Conservation (phyloP, 2,329 filamentous ascomycete genomes). For the Colletotrichum sansevieriae region DNA sequence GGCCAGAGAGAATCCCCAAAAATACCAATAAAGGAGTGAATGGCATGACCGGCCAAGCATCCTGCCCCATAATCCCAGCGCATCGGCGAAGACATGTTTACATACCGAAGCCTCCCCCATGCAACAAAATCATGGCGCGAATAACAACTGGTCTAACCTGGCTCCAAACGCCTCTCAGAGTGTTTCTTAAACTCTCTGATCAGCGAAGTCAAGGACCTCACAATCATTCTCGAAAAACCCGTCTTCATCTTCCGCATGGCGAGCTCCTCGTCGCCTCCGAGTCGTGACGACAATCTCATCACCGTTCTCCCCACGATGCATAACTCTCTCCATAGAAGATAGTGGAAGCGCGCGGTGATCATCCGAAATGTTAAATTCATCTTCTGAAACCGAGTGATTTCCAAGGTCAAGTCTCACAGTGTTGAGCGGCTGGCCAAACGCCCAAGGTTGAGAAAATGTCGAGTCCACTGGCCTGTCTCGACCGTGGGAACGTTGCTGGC, state of each 20-base stretch:
- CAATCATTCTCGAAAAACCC: slow-evolving; percentile 95
- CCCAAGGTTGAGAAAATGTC: slow-evolving; percentile 57
- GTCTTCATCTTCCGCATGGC: slow-evolving; percentile 70
- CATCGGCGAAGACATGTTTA: slow-evolving; percentile 15
- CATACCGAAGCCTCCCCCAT: background rate
- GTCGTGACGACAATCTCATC: slow-evolving; percentile 89
- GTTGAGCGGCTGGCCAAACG: slow-evolving; percentile 69
- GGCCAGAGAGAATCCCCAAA: slow-evolving; percentile 33
- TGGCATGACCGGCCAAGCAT: slow-evolving; percentile 33
- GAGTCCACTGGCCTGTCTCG: slow-evolving; percentile 41
- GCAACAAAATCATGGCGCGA: slow-evolving; percentile 29
- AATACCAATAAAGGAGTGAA: slow-evolving; percentile 40
- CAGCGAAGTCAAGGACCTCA: slow-evolving; percentile 90
- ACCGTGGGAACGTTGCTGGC: slow-evolving; percentile 47
- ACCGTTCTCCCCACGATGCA: slow-evolving; percentile 70
- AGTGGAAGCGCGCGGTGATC: slow-evolving; percentile 71
- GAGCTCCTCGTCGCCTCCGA: slow-evolving; percentile 72
- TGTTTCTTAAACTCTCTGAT: slow-evolving; percentile 69
- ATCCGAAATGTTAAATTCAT: slow-evolving; percentile 65
- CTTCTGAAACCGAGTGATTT: slow-evolving; percentile 59
- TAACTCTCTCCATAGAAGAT: slow-evolving; percentile 74
- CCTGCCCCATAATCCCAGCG: slow-evolving; percentile 20
- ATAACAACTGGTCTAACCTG: slow-evolving; percentile 33
- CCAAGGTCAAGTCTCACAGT: slow-evolving; percentile 67
- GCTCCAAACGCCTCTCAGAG: slow-evolving; percentile 40